These are phyloP conservation scores for Vachellia pachyceras DNA, from an alignment of 306 rosid genomes.

Conservation along the genomic window DNA sequence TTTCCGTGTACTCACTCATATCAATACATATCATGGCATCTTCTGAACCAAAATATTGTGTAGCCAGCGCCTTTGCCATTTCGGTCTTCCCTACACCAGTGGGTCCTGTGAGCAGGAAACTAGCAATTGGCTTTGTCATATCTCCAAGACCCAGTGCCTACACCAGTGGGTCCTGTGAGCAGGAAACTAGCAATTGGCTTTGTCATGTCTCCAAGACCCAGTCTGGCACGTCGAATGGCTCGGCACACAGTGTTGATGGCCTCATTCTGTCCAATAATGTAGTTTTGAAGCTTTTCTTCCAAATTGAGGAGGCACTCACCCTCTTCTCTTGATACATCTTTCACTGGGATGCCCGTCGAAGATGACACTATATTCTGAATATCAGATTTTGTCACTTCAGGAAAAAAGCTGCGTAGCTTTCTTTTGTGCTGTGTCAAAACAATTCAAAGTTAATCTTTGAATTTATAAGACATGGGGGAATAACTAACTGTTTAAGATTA, in stretches of 20 bases:
- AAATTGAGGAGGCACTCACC: conserved; percentile 22
- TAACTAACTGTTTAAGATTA: not conserved
- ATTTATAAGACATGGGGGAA: not conserved
- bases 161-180: conserved; percentile 33
- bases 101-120: conserved; percentile 38
- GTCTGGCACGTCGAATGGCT: conserved; percentile 27
- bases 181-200: conserved; percentile 41
- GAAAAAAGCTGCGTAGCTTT: not conserved
- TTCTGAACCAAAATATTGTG: conserved; percentile 68
- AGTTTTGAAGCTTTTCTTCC: conserved; percentile 34
- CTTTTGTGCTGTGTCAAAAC: conserved; percentile 7
- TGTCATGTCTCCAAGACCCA: conserved; percentile 36
- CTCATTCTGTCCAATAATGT: conserved; percentile 34
- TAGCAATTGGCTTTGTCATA: conserved; percentile 42
- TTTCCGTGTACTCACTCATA: conserved; percentile 75
- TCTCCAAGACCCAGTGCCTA: conserved; percentile 33
- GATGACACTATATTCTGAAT: conserved; percentile 66
- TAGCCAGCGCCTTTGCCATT: conserved; percentile 52
- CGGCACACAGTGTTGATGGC: conserved; percentile 30
- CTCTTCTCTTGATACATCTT: conserved; percentile 37
- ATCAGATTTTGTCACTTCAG: conserved; percentile 63
- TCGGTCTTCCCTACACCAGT: conserved; percentile 27
- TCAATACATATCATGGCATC: conserved; percentile 74
- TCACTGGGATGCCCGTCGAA: conserved; percentile 61
- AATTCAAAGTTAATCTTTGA: not conserved